phyloP scores from a whole-genome alignment of 1,284 basidiomycete genomes.

The Ustilago xerochloae region DNA sequence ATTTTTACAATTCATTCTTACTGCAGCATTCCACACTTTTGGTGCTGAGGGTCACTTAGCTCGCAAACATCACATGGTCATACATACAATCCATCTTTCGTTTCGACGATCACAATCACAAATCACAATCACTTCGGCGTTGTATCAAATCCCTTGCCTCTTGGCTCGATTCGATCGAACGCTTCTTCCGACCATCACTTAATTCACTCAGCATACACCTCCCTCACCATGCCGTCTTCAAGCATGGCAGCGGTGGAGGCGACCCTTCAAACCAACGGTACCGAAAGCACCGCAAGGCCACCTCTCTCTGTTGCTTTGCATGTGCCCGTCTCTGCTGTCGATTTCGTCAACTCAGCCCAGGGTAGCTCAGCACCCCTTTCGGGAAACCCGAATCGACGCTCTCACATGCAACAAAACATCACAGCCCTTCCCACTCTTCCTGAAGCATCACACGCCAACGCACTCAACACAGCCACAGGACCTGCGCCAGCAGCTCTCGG shows the following conservation, averaged over 20 bases:
- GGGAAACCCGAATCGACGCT: constrained; percentile 47
- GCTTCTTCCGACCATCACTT: background rate
- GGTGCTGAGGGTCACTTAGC: no score
- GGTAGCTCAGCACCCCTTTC: constrained; percentile 12
- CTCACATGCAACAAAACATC: constrained; percentile 41
- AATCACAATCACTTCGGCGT: background rate
- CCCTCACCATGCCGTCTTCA: constrained; percentile 43
- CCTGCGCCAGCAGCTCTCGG: constrained; percentile 53
- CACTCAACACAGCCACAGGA: constrained; percentile 55
- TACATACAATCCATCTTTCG: background rate
- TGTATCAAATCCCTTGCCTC: background rate
- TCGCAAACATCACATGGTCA: background rate
- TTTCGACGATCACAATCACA: background rate
- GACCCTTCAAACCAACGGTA: constrained; percentile 28
- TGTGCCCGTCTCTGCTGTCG: constrained; percentile 36
- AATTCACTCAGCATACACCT: background rate
- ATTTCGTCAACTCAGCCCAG: constrained; percentile 25
- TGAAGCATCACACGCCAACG: constrained; percentile 64
- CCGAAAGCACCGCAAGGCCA: constrained; percentile 16
- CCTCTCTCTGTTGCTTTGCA: constrained; percentile 40
- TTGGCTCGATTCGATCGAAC: background rate
- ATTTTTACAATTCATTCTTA: no score
- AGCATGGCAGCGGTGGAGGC: constrained; percentile 50
- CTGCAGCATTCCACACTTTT: no score
- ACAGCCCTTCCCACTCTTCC: constrained; percentile 56